phyloP scores from a whole-genome alignment of 257 asterid genomes.

The Lavandula angustifolia region DNA sequence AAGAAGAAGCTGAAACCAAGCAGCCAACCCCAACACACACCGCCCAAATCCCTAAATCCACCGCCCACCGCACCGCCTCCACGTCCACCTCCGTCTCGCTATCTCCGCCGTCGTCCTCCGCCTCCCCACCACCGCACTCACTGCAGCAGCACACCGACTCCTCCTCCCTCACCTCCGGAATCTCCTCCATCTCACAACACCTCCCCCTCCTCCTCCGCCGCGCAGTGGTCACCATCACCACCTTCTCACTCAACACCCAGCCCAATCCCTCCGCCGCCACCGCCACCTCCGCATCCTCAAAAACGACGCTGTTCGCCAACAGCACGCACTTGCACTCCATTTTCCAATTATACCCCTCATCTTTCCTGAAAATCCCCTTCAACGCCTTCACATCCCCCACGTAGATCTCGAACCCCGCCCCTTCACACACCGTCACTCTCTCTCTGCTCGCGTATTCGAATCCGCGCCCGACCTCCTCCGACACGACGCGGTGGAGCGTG shows the following conservation, averaged over 20 bases:
- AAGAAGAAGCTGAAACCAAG: constrained; percentile 57
- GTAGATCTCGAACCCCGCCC: constrained; percentile 62
- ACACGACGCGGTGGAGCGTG: constrained; percentile 58
- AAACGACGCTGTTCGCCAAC: constrained; percentile 30
- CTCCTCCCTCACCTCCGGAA: constrained; percentile 70
- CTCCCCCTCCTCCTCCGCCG: constrained; percentile 36
- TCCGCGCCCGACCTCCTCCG: constrained; percentile 19
- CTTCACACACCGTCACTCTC: constrained; percentile 53
- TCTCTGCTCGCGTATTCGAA: constrained; percentile 55
- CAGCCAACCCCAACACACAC: constrained; percentile 73
- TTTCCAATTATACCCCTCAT: constrained; percentile 50
- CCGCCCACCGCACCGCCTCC: constrained; percentile 64
- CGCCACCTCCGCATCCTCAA: constrained; percentile 48
- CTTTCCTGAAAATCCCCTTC: constrained; percentile 65
- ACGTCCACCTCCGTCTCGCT: constrained; percentile 27
- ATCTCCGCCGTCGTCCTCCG: constrained; percentile 31
- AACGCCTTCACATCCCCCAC: constrained; percentile 47
- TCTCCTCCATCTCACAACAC: constrained; percentile 61
- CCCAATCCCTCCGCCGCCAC: constrained; percentile 55
- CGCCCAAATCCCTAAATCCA: constrained; percentile 82
- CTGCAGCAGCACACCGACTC: constrained; percentile 43
- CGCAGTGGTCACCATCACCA: constrained; percentile 40
- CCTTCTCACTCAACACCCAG: constrained; percentile 41
- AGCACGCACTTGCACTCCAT: constrained; percentile 51
- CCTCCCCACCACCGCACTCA: constrained; percentile 37